Percentiles rank a stretch among this genome's conserved stretches.
Evolutionary conservation across 1,284 basidiomycete genomes (phyloP).

Genomic region (Tremellales sp.): DNA sequence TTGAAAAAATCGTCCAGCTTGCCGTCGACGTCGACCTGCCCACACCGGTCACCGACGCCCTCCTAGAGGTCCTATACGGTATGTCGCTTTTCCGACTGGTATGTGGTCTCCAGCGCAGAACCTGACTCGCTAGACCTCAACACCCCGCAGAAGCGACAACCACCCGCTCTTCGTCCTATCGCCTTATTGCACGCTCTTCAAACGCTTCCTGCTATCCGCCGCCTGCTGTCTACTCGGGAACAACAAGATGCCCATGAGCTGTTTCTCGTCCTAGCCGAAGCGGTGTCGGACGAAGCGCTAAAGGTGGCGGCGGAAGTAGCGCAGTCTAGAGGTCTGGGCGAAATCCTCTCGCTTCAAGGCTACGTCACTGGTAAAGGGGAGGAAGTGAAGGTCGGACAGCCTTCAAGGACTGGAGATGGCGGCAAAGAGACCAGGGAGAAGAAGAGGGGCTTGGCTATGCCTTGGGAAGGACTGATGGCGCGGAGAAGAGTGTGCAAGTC

Average conservation of each 20-base stretch:
- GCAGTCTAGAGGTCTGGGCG: constrained; percentile 24
- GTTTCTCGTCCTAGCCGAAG: constrained; percentile 85
- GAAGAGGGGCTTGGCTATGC: constrained; percentile 33
- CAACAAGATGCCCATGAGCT: constrained; percentile 95
- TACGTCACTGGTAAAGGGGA: constrained; percentile 14
- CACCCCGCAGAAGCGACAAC: constrained; percentile 57
- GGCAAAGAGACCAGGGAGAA: constrained; percentile 17
- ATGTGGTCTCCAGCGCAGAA: neutral
- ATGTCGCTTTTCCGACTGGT: constrained; percentile 21
- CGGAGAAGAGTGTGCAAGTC: constrained; percentile 39
- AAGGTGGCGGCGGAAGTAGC: constrained; percentile 40
- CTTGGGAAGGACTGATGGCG: constrained; percentile 48
- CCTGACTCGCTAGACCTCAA: constrained; percentile 59
- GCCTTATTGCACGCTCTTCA: constrained; percentile 67
- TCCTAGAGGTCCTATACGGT: constrained; percentile 66
- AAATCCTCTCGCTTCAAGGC: constrained; percentile 26
- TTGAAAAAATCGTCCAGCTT: constrained; percentile 65
- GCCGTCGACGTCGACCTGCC: constrained; percentile 72
- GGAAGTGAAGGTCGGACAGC: constrained; percentile 1
- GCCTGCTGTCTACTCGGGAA: constrained; percentile 75
- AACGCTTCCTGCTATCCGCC: constrained; percentile 56
- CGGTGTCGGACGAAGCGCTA: constrained; percentile 70
- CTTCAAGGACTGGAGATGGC: constrained; percentile 8
- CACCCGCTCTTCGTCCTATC: constrained; percentile 62
- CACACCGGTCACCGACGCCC: constrained; percentile 73